These are phyloP conservation scores for Vitis hybrid DNA, from an alignment of 177 flowering plant genomes.

Conservation along the genomic window DNA sequence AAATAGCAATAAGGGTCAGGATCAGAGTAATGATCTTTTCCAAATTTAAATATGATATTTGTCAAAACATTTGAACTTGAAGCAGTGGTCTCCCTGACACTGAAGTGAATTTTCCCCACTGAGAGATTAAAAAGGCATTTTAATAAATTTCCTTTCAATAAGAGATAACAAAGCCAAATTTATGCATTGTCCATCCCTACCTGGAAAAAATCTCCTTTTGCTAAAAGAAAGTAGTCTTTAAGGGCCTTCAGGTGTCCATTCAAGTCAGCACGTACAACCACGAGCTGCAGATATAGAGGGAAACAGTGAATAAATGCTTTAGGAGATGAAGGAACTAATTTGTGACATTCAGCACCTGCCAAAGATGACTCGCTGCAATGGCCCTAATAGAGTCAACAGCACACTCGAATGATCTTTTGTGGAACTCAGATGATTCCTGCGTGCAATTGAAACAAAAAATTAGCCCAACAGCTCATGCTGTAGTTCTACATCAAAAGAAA, in stretches of 20 bases:
- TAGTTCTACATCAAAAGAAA: too few species aligned
- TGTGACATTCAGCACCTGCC: constrained; percentile 69
- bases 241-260: constrained; percentile 96
- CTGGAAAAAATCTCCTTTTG: constrained; percentile 99
- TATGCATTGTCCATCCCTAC: constrained; percentile 30
- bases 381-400: constrained; percentile 77
- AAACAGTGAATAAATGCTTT: constrained; percentile 10
- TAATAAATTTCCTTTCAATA: not conserved
- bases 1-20: too few species aligned
- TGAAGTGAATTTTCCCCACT: not conserved
- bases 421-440: constrained; percentile 95
- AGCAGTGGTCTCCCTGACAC: too few species aligned
- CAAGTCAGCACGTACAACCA: constrained; percentile 94
- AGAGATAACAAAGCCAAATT: not conserved
- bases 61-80: too few species aligned
- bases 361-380: constrained; percentile 94
- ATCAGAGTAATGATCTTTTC: too few species aligned
- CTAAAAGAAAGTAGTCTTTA: constrained; percentile 93
- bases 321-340: constrained; percentile 10
- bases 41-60: too few species aligned
- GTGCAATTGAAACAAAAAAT: constrained; percentile 11
- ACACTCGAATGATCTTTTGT: constrained; percentile 88
- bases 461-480: not conserved
- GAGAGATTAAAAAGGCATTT: not conserved
- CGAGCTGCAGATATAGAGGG: constrained; percentile 64